Evolutionary conservation across 441 rosid genomes (phyloP).

Genomic region (Populus hybrid): DNA sequence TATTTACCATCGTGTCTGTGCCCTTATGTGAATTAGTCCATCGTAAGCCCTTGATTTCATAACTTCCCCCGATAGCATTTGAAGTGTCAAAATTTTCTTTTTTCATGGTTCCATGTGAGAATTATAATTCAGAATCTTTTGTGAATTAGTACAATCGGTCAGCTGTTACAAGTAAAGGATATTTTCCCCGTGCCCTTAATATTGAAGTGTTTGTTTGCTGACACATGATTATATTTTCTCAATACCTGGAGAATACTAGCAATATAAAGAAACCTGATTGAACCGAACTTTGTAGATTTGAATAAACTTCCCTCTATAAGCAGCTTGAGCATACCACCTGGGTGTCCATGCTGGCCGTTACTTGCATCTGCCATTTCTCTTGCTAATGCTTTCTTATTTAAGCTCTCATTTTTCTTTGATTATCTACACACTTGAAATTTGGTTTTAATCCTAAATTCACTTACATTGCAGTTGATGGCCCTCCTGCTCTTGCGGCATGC

Average conservation of each 20-base stretch:
- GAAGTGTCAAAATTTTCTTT: no score
- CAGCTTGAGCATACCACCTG: background rate
- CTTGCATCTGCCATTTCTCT: background rate
- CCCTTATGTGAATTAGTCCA: no score
- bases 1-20: background rate
- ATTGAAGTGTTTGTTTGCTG: background rate
- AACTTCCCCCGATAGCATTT: no score
- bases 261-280: background rate
- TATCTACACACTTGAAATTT: slow-evolving; percentile 5
- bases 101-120: no score
- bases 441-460: slow-evolving; percentile 3
- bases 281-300: background rate
- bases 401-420: background rate
- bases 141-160: no score
- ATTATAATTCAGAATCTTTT: no score
- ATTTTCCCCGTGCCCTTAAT: background rate
- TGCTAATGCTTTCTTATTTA: background rate
- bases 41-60: no score
- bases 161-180: background rate
- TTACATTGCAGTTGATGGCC: slow-evolving; percentile 57
- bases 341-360: background rate
- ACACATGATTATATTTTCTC: background rate
- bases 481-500: slow-evolving; percentile 86
- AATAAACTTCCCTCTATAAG: background rate
- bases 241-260: background rate